These are phyloP conservation scores for Tetrastigma voinierianum DNA, from an alignment of 164 flowering plant genomes.

Conservation along the genomic window DNA sequence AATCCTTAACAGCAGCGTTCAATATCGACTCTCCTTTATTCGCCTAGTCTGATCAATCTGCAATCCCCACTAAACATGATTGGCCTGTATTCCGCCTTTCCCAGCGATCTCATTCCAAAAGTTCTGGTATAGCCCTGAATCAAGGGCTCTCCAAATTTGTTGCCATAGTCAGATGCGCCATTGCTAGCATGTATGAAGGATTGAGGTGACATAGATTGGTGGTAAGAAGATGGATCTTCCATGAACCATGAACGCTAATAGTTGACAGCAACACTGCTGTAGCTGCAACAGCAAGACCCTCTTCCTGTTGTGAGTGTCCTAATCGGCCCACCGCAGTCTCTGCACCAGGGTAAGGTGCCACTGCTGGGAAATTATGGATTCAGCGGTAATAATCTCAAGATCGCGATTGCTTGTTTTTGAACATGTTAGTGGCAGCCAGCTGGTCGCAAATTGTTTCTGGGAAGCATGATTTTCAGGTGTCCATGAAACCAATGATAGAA, in stretches of 20 bases:
- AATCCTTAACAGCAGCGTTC: slow-evolving; percentile 95
- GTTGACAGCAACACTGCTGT: slow-evolving; percentile 97
- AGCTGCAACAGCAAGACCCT: slow-evolving; percentile 84
- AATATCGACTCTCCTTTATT: slow-evolving; percentile 84
- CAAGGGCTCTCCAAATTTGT: slow-evolving; percentile 95
- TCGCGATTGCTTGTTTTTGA: slow-evolving; percentile 35
- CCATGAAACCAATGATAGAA: slow-evolving; percentile 94
- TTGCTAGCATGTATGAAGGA: slow-evolving; percentile 90
- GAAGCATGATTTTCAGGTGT: slow-evolving; percentile 78
- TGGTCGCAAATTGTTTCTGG: slow-evolving; percentile 67
- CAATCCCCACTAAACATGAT: slow-evolving; percentile 98
- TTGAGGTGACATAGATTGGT: slow-evolving; percentile 80
- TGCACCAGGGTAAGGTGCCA: slow-evolving; percentile 94
- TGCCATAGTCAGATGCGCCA: slow-evolving; percentile 97
- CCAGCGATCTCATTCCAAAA: slow-evolving; percentile 99
- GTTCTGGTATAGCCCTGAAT: slow-evolving; percentile 92
- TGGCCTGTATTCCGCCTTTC: slow-evolving; percentile 96
- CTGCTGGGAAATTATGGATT: slow-evolving; percentile 98
- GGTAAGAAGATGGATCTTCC: slow-evolving; percentile 77
- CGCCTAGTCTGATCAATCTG: slow-evolving; percentile 88
- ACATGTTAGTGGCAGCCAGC: slow-evolving; percentile 48
- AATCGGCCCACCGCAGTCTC: slow-evolving; percentile 98
- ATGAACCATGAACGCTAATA: slow-evolving; percentile 82
- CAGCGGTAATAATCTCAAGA: slow-evolving; percentile 89
- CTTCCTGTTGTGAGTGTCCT: slow-evolving; percentile 97